Evolutionary conservation across 441 rosid species (phyloP).

Genomic region (Flueggea neowawraea): DNA sequence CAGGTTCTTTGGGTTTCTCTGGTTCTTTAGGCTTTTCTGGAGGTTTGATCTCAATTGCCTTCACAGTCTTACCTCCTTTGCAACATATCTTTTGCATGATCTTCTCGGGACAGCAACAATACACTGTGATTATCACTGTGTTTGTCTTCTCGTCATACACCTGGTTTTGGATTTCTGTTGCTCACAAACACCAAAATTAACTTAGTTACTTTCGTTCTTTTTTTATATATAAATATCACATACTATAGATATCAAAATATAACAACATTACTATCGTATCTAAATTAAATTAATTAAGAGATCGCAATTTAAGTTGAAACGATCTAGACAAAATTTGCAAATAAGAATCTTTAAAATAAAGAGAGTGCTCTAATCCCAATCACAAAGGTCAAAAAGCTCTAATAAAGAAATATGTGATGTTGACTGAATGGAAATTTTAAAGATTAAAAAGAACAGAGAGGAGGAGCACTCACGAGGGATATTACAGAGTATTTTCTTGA

Average conservation of each 20-base stretch:
- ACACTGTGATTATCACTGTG: conserved; percentile 57
- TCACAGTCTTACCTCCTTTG: conserved; percentile 51
- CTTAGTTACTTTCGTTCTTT: conserved; percentile 33
- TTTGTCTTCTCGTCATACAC: conserved; percentile 58
- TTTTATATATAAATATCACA: too few relatives aligned
- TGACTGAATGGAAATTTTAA: conserved; percentile 17
- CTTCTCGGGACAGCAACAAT: conserved; percentile 72
- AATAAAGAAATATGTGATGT: too few relatives aligned
- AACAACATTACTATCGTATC: too few relatives aligned
- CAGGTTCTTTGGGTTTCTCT: conserved; percentile 6
- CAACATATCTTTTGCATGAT: conserved; percentile 53
- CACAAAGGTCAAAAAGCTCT: too few relatives aligned
- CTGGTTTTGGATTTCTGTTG: conserved; percentile 73
- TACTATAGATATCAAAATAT: too few relatives aligned
- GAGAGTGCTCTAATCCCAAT: too few relatives aligned
- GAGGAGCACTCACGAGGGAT: conserved; percentile 56
- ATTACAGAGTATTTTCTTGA: conserved; percentile 67
- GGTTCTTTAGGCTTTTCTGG: conserved; percentile 14
- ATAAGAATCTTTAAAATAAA: too few relatives aligned
- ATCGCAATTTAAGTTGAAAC: too few relatives aligned
- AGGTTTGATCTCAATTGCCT: conserved; percentile 56
- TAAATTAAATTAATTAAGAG: too few relatives aligned
- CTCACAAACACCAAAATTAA: conserved; percentile 26
- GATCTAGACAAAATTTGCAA: too few relatives aligned
- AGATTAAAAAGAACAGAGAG: too few relatives aligned